phyloP scores from a whole-genome alignment of 164 flowering plant genomes.

The Magnolia kwangsiensis region DNA sequence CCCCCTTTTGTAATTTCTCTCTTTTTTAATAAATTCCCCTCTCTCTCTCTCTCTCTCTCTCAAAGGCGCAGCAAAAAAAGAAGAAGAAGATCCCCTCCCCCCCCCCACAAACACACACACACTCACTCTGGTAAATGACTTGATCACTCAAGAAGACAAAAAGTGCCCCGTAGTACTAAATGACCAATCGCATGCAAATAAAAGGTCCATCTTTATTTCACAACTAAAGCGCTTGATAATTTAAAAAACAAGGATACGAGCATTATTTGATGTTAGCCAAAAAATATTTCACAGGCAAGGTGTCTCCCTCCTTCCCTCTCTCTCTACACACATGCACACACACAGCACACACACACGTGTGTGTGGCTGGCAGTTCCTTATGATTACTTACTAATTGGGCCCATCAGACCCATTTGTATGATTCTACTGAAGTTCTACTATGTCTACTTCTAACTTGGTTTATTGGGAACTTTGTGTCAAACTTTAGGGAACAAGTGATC shows the following conservation, averaged over 20 bases:
- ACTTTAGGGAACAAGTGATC: conserved; percentile 96
- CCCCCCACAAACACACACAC: background rate
- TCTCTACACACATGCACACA: background rate
- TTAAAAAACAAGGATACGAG: too few relatives aligned
- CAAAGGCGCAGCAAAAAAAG: too few relatives aligned
- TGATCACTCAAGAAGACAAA: background rate
- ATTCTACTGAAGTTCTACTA: background rate
- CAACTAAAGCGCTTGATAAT: too few relatives aligned
- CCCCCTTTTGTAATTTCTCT: too few relatives aligned
- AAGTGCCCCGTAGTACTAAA: background rate
- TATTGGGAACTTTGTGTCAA: background rate
- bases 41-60: too few relatives aligned
- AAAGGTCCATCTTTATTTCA: too few relatives aligned
- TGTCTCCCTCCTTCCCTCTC: background rate
- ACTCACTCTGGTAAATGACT: background rate
- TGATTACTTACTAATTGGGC: background rate
- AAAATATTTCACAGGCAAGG: too few relatives aligned
- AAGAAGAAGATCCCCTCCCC: background rate
- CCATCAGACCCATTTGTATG: conserved; percentile 2
- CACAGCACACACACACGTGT: too few relatives aligned
- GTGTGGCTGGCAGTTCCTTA: too few relatives aligned
- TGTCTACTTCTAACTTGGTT: conserved; percentile 3
- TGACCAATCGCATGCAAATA: background rate
- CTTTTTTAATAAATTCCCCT: too few relatives aligned
- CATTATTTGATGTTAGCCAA: too few relatives aligned